Conservation (phyloP, 2,329 filamentous ascomycete genomes). For the Neocatenulostroma microsporum region DNA sequence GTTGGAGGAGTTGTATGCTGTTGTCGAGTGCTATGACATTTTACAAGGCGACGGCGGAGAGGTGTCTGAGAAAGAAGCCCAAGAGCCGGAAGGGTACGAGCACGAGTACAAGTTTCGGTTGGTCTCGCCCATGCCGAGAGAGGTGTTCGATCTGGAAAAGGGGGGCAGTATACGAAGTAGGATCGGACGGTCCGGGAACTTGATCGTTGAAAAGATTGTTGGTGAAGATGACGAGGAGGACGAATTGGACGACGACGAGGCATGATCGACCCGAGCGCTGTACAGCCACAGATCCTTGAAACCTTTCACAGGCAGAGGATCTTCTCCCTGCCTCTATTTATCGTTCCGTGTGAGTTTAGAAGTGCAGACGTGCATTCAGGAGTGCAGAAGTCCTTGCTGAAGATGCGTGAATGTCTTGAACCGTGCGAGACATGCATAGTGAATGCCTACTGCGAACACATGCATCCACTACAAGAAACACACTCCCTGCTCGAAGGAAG, state of each 20-base stretch:
- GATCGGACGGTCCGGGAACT: conserved; percentile 75
- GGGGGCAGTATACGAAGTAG: conserved; percentile 60
- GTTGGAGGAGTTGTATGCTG: conserved; percentile 88
- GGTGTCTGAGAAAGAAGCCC: conserved; percentile 29
- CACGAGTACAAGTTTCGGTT: conserved; percentile 82
- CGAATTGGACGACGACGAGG: conserved; percentile 28
- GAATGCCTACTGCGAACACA: too few species aligned
- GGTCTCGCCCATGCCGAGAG: conserved; percentile 75
- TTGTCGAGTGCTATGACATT: conserved; percentile 81
- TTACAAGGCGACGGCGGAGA: conserved; percentile 32
- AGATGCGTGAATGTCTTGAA: too few species aligned
- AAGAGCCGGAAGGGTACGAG: conserved; percentile 59
- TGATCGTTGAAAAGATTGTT: conserved; percentile 70
- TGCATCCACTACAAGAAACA: too few species aligned
- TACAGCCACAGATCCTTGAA: too few species aligned
- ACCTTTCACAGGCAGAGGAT: too few species aligned
- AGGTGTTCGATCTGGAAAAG: conserved; percentile 64
- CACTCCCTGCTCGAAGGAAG: too few species aligned
- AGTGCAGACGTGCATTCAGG: too few species aligned
- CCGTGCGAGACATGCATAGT: too few species aligned
- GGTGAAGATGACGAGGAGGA: conserved; percentile 50
- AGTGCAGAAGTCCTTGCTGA: too few species aligned
- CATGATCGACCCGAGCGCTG: too few species aligned
- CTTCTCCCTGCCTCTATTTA: too few species aligned
- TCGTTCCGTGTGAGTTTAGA: too few species aligned